Percentiles rank a stretch among this genome's conserved stretches.
These are phyloP conservation scores for Starmerella vitae DNA, from an alignment of 805 yeast species.

Conservation along the genomic window DNA sequence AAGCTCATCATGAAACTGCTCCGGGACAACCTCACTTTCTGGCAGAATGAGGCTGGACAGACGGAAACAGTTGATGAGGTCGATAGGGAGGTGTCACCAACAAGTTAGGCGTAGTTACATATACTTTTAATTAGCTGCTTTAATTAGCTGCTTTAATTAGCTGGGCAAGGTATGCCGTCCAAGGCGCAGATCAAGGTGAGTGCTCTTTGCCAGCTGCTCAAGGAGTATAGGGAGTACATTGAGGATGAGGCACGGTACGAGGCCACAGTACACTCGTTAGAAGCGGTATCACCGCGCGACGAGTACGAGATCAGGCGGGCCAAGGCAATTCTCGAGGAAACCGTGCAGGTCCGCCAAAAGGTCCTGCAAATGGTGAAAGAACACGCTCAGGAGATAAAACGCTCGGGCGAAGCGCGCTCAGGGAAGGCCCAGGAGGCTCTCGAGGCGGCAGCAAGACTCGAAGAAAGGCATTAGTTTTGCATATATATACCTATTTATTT, in stretches of 20 bases:
- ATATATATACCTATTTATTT: no score
- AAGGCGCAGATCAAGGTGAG: constrained; percentile 55
- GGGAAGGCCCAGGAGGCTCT: constrained; percentile 14
- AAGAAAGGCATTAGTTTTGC: no score
- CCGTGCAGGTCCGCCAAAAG: constrained; percentile 39
- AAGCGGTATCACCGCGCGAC: constrained; percentile 35
- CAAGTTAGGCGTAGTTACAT: neutral
- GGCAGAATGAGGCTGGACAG: constrained; percentile 61
- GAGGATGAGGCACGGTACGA: constrained; percentile 46
- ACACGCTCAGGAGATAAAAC: constrained; percentile 19
- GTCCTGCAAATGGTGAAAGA: constrained; percentile 33
- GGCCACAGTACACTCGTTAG: constrained; percentile 36
- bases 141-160: constrained; percentile 2
- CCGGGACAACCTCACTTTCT: constrained; percentile 94
- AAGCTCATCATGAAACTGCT: constrained; percentile 97
- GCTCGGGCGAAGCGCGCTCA: constrained; percentile 21
- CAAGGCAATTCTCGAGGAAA: constrained; percentile 40
- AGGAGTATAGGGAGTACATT: constrained; percentile 50
- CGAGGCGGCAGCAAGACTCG: constrained; percentile 35
- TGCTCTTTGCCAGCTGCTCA: constrained; percentile 54
- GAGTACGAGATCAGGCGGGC: constrained; percentile 48
- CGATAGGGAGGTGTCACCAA: neutral
- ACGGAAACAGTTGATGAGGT: constrained; percentile 9
- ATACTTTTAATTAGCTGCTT: neutral
- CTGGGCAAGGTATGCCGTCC: constrained; percentile 40